Evolutionary conservation across 164 flowering plant species (phyloP).

Genomic region (Houttuynia cordata): DNA sequence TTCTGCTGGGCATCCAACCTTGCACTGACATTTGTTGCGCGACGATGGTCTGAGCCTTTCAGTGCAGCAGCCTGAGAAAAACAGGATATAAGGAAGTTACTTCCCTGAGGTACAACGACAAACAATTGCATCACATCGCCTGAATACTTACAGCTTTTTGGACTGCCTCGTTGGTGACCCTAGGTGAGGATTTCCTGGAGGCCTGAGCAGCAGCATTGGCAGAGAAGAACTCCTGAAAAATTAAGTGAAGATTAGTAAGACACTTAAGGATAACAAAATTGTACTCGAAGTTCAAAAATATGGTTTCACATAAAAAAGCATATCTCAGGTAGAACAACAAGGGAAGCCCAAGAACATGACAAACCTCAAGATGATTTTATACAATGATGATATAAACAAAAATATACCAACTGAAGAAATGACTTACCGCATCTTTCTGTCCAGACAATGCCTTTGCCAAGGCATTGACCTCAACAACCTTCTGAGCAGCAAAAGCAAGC

Average conservation of each 20-base stretch:
- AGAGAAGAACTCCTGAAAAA: slow-evolving; percentile 48
- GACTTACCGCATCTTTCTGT: slow-evolving; percentile 17
- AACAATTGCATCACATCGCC: not conserved
- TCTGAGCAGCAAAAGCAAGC: slow-evolving; percentile 29
- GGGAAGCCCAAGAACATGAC: too few species aligned
- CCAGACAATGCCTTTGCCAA: slow-evolving; percentile 25
- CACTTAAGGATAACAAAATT: not conserved
- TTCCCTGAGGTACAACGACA: not conserved
- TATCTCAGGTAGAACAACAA: not conserved
- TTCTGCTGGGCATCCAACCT: slow-evolving; percentile 67
- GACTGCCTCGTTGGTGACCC: slow-evolving; percentile 63
- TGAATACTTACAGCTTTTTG: slow-evolving; percentile 59
- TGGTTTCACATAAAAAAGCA: not conserved
- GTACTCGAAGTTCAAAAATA: too few species aligned
- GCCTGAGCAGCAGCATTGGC: slow-evolving; percentile 58
- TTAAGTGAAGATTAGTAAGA: not conserved
- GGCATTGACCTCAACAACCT: slow-evolving; percentile 24
- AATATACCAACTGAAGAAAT: too few species aligned
- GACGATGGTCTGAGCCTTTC: slow-evolving; percentile 65
- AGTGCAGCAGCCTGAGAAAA: slow-evolving; percentile 51
- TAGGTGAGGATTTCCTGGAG: slow-evolving; percentile 61
- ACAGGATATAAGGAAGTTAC: not conserved
- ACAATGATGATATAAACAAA: not conserved
- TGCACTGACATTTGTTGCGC: slow-evolving; percentile 58
- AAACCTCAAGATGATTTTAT: not conserved